These are phyloP conservation scores for Davidsoniella eucalypti DNA, from an alignment of 2,329 filamentous ascomycete genomes.

Conservation along the genomic window DNA sequence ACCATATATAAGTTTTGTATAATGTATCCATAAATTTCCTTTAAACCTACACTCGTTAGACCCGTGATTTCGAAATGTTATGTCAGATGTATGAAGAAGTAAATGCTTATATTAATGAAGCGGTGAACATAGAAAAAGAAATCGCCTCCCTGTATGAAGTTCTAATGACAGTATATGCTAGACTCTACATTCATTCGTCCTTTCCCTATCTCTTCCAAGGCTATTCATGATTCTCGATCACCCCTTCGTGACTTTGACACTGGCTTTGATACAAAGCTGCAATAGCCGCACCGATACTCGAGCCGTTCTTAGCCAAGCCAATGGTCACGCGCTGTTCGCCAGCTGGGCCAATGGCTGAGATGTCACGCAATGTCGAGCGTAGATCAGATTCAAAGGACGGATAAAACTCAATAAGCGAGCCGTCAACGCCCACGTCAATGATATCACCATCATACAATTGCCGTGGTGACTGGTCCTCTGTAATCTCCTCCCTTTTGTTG, in stretches of 20 bases:
- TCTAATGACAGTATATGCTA: no score
- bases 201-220: background rate
- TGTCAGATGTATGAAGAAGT: no score
- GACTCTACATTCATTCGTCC: no score
- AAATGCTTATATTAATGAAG: no score
- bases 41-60: no score
- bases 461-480: background rate
- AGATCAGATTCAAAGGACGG: constrained; percentile 51
- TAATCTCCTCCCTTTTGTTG: no score
- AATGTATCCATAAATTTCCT: no score
- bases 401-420: constrained; percentile 56
- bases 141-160: no score
- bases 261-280: constrained; percentile 31
- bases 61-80: no score
- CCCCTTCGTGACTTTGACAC: constrained; percentile 5
- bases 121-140: no score
- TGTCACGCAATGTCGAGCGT: constrained; percentile 44
- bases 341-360: constrained; percentile 39
- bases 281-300: constrained; percentile 54
- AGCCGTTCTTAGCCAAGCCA: constrained; percentile 57
- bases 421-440: constrained; percentile 53
- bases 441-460: constrained; percentile 25
- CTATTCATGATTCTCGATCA: background rate
- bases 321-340: constrained; percentile 52
- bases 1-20: no score